Percentiles rank a stretch among this genome's conserved stretches.
Conservation (phyloP, 2,329 filamentous ascomycete species). For the Hymenoscyphus fraxineus region DNA sequence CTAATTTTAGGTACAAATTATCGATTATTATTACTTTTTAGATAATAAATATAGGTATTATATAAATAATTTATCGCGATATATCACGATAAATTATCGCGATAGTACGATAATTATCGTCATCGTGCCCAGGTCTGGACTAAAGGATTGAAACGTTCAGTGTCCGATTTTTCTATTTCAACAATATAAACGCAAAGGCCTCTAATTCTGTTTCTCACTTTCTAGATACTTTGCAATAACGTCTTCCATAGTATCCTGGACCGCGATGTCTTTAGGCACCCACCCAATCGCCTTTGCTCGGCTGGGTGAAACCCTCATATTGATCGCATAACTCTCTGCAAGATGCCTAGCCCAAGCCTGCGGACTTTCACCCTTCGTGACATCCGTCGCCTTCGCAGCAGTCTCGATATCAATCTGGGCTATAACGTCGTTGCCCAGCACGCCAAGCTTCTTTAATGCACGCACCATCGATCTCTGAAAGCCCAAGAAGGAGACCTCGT, state of each 20-base stretch:
- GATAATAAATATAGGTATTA: too few species aligned
- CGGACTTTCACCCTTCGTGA: not conserved
- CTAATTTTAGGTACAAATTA: too few species aligned
- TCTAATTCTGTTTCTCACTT: not conserved
- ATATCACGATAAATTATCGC: too few species aligned
- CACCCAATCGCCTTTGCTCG: slow-evolving; percentile 14
- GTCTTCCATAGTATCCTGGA: slow-evolving; percentile 11
- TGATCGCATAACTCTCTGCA: slow-evolving; percentile 9
- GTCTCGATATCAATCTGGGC: not conserved
- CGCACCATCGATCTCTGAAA: slow-evolving; percentile 11
- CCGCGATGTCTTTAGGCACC: slow-evolving; percentile 3
- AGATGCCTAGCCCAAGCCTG: slow-evolving; percentile 13
- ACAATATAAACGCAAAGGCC: not conserved
- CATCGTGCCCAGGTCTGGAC: too few species aligned
- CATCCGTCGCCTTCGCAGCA: slow-evolving; percentile 5
- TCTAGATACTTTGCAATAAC: not conserved
- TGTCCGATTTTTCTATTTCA: too few species aligned
- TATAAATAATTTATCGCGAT: too few species aligned
- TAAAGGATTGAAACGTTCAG: too few species aligned
- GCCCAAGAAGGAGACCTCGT: slow-evolving; percentile 8
- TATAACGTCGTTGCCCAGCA: slow-evolving; percentile 4
- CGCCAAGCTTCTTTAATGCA: slow-evolving; percentile 3
- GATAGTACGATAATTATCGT: too few species aligned
- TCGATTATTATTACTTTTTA: too few species aligned
- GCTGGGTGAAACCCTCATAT: slow-evolving; percentile 15